Percentiles rank a stretch among this genome's conserved stretches.
These are phyloP conservation scores for Apiotrichum sp. DNA, from an alignment of 1,284 basidiomycete genomes.

Conservation along the genomic window DNA sequence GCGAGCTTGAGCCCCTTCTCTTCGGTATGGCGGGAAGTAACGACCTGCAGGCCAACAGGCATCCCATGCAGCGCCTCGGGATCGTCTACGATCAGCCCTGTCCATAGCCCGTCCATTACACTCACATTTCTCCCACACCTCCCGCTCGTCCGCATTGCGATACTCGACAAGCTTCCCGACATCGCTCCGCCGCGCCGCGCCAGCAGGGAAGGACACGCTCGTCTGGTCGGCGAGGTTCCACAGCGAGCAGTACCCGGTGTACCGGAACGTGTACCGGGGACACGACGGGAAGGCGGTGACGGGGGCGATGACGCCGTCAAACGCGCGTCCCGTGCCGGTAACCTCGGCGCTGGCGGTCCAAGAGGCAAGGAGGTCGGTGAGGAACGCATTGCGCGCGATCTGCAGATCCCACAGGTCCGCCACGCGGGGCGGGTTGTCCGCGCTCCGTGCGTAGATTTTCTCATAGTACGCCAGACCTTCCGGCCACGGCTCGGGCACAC, in stretches of 20 bases:
- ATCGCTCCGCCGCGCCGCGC: slow-evolving; percentile 52
- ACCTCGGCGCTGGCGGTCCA: slow-evolving; percentile 21
- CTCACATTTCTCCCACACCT: slow-evolving; percentile 55
- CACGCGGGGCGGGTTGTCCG: slow-evolving; percentile 10
- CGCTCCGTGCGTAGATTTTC: slow-evolving; percentile 10
- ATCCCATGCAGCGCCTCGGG: slow-evolving; percentile 54
- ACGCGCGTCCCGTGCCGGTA: slow-evolving; percentile 28
- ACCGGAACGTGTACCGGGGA: slow-evolving; percentile 19
- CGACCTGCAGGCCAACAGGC: slow-evolving; percentile 60
- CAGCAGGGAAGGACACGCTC: slow-evolving; percentile 59
- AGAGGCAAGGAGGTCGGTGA: slow-evolving; percentile 19
- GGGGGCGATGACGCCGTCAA: slow-evolving; percentile 30
- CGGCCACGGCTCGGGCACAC: slow-evolving; percentile 23
- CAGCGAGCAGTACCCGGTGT: slow-evolving; percentile 26
- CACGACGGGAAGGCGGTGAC: slow-evolving; percentile 23
- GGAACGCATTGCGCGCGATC: slow-evolving; percentile 18
- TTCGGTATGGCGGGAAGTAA: slow-evolving; percentile 56
- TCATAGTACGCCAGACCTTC: slow-evolving; percentile 17
- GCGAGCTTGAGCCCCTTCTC: slow-evolving; percentile 12
- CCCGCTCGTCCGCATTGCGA: slow-evolving; percentile 50
- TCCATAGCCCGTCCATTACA: neutral
- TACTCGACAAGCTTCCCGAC: slow-evolving; percentile 49
- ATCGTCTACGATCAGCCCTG: slow-evolving; percentile 48
- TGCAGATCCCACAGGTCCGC: slow-evolving; percentile 26
- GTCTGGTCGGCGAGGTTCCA: slow-evolving; percentile 31